Conservation (phyloP, 805 yeast genomes). For the Saccharomycopsis sp. region DNA sequence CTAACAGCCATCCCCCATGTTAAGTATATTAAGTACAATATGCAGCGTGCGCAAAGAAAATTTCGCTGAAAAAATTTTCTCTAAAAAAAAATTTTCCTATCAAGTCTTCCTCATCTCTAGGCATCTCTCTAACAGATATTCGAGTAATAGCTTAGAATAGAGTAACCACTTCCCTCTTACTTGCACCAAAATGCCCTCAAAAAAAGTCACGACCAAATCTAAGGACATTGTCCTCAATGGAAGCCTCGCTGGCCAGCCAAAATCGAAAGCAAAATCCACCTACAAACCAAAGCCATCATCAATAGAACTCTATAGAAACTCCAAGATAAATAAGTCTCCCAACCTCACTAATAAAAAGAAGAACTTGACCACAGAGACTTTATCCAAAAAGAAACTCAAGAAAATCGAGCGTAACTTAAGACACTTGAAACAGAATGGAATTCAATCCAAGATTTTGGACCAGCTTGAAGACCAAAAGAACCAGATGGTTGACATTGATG, state of each 20-base stretch:
- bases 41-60: neutral
- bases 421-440: constrained; percentile 32
- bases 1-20: too few relatives aligned
- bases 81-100: neutral
- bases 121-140: too few relatives aligned
- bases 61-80: neutral
- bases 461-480: constrained; percentile 14
- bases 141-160: too few relatives aligned
- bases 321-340: constrained; percentile 15
- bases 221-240: constrained; percentile 40
- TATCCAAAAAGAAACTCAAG: constrained; percentile 72
- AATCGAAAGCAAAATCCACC: neutral
- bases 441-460: constrained; percentile 12
- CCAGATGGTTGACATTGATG: constrained; percentile 43
- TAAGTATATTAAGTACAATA: too few relatives aligned
- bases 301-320: constrained; percentile 10
- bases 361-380: constrained; percentile 44
- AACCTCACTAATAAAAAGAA: constrained; percentile 21
- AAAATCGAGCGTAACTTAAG: constrained; percentile 75
- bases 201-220: constrained; percentile 77
- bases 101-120: too few relatives aligned
- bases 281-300: constrained; percentile 19
- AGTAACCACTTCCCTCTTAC: too few relatives aligned
- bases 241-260: neutral
- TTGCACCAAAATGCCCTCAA: constrained; percentile 92